Conservation (phyloP, 768 basidiomycete genomes). For the Mycena vulgaris region DNA sequence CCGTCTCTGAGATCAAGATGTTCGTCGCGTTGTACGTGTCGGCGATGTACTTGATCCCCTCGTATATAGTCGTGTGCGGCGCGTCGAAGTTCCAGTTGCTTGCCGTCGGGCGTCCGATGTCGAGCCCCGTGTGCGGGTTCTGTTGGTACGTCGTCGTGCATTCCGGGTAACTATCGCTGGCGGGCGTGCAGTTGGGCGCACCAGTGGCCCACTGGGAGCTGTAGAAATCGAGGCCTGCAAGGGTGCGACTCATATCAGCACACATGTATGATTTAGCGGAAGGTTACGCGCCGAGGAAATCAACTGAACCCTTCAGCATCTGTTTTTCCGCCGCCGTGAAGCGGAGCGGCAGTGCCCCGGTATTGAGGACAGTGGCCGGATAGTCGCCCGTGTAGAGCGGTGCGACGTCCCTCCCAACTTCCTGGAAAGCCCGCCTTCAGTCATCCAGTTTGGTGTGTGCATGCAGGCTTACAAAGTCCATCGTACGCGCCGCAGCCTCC, state of each 20-base stretch:
- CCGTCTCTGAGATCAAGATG: slow-evolving; percentile 58
- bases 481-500: slow-evolving; percentile 34
- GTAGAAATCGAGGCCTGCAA: slow-evolving; percentile 38
- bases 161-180: slow-evolving; percentile 33
- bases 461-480: slow-evolving; percentile 35
- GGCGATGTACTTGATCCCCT: slow-evolving; percentile 35
- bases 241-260: not conserved
- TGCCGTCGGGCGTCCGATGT: slow-evolving; percentile 38
- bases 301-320: slow-evolving; percentile 38
- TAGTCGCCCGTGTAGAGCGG: slow-evolving; percentile 40
- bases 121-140: slow-evolving; percentile 29
- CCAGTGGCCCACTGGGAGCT: slow-evolving; percentile 37
- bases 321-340: slow-evolving; percentile 33
- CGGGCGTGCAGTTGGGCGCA: slow-evolving; percentile 29
- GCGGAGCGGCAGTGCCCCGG: slow-evolving; percentile 26
- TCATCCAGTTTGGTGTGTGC: too few species aligned
- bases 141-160: slow-evolving; percentile 35
- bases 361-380: slow-evolving; percentile 32
- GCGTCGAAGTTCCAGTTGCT: slow-evolving; percentile 41
- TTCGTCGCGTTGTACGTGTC: slow-evolving; percentile 36
- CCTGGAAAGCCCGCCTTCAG: slow-evolving; percentile 25
- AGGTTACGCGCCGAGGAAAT: slow-evolving; percentile 32
- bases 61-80: slow-evolving; percentile 37
- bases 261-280: not conserved
- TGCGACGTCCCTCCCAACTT: slow-evolving; percentile 37